phyloP scores from a whole-genome alignment of 1,139 yeast species.

The Debaryomyces sp. region DNA sequence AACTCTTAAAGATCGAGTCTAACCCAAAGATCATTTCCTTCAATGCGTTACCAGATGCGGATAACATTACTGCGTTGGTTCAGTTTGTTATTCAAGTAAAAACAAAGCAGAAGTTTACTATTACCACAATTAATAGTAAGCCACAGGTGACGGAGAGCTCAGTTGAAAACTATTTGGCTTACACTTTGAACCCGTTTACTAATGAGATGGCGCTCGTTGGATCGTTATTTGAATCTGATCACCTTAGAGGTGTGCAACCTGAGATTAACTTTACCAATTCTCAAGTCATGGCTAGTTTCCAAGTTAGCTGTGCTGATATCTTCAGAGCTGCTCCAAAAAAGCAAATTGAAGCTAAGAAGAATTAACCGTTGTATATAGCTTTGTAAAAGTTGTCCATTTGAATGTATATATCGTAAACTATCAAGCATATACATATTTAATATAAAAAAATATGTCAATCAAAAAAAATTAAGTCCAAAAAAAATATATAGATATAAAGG shows the following conservation, averaged over 20 bases:
- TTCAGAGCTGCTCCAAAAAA: conserved; percentile 24
- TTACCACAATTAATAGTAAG: conserved; percentile 45
- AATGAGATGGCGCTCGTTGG: conserved; percentile 74
- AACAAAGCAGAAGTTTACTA: conserved; percentile 69
- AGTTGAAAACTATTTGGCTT: conserved; percentile 75
- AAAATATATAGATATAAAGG: neutral
- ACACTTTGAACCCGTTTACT: conserved; percentile 71
- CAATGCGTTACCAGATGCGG: conserved; percentile 61
- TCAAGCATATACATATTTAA: conserved; percentile 1
- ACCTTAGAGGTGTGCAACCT: conserved; percentile 37
- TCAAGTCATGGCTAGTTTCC: conserved; percentile 28
- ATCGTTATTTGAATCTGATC: conserved; percentile 72
- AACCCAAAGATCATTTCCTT: conserved; percentile 75
- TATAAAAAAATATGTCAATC: conserved; percentile 1
- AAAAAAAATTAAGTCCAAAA: neutral
- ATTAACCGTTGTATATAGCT: conserved; percentile 6
- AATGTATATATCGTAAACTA: conserved; percentile 5
- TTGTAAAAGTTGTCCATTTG: neutral
- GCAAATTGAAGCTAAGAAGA: neutral
- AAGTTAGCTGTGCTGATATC: conserved; percentile 31
- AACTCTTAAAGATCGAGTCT: conserved; percentile 65
- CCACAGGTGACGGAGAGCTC: conserved; percentile 50
- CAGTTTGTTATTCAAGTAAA: conserved; percentile 79
- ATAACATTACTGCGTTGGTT: conserved; percentile 66
- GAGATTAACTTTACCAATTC: conserved; percentile 29